Conservation (phyloP, 306 rosid genomes). For the Urtica urens region DNA sequence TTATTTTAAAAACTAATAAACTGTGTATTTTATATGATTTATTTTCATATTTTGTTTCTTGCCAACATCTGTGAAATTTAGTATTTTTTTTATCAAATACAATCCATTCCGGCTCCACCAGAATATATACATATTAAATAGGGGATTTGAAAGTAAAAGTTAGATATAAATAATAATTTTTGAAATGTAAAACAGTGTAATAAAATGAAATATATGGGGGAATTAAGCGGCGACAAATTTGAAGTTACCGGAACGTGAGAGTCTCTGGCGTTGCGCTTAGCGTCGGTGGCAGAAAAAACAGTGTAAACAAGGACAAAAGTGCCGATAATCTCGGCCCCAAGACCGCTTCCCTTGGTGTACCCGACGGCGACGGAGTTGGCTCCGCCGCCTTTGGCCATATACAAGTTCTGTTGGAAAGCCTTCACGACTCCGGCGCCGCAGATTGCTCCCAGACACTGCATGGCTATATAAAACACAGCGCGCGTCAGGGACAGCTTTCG, state of each 20-base stretch:
- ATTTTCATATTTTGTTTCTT: too few species aligned
- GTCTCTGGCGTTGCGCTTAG: slow-evolving; percentile 78
- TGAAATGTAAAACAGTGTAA: too few species aligned
- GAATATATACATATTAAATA: too few species aligned
- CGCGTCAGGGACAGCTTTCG: slow-evolving; percentile 76
- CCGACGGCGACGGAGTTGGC: slow-evolving; percentile 57
- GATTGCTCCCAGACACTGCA: slow-evolving; percentile 79
- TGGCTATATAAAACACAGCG: slow-evolving; percentile 69
- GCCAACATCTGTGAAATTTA: too few species aligned
- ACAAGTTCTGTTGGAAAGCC: slow-evolving; percentile 18
- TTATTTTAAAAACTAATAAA: too few species aligned
- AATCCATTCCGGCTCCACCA: too few species aligned
- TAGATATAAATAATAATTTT: too few species aligned
- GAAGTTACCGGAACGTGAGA: slow-evolving; percentile 51
- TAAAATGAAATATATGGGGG: too few species aligned
- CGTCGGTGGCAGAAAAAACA: slow-evolving; percentile 92
- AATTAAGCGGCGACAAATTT: too few species aligned
- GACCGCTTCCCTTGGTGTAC: slow-evolving; percentile 67
- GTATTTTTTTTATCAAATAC: too few species aligned
- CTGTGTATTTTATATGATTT: too few species aligned
- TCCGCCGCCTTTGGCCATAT: slow-evolving; percentile 30
- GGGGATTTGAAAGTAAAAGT: too few species aligned
- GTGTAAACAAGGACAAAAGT: slow-evolving; percentile 52
- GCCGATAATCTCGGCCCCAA: slow-evolving; percentile 49
- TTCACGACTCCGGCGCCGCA: slow-evolving; percentile 51